Conservation (phyloP, 768 basidiomycete species). For the Lentinula lateritia region DNA sequence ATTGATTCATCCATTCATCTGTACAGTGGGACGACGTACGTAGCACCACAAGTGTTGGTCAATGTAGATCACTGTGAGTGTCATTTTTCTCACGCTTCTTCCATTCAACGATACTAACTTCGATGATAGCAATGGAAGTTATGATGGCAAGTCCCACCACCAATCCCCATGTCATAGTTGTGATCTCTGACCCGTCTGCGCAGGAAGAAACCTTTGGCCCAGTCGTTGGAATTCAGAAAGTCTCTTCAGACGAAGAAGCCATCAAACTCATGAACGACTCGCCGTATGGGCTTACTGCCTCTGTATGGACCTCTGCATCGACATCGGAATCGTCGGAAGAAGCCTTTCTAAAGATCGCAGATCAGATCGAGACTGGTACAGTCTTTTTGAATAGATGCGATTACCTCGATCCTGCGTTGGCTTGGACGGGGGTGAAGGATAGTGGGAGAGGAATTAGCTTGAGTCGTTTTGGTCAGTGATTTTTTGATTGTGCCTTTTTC, state of each 20-base stretch:
- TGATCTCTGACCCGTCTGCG: neutral
- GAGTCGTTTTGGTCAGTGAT: slow-evolving; percentile 73
- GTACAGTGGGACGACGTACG: slow-evolving; percentile 72
- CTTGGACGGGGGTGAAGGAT: slow-evolving; percentile 94
- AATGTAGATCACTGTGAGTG: slow-evolving; percentile 83
- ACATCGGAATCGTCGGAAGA: slow-evolving; percentile 54
- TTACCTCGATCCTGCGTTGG: slow-evolving; percentile 84
- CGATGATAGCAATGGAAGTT: slow-evolving; percentile 71
- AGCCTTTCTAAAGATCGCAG: slow-evolving; percentile 63
- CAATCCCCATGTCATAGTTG: too few species aligned
- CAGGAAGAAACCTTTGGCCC: slow-evolving; percentile 93
- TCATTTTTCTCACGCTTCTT: neutral
- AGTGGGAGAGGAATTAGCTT: slow-evolving; percentile 89
- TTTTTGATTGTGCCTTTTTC: neutral
- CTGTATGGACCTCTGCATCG: slow-evolving; percentile 83
- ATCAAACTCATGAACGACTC: slow-evolving; percentile 94
- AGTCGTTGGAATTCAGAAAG: slow-evolving; percentile 90
- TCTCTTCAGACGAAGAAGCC: slow-evolving; percentile 81
- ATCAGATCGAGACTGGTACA: slow-evolving; percentile 81
- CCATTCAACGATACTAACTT: neutral
- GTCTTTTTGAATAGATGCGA: slow-evolving; percentile 94
- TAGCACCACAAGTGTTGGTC: slow-evolving; percentile 87
- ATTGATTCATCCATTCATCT: neutral
- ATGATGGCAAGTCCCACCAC: slow-evolving; percentile 60
- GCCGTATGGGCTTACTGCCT: slow-evolving; percentile 89